phyloP scores from a whole-genome alignment of 306 rosid genomes.

The Inga leiocalycina region DNA sequence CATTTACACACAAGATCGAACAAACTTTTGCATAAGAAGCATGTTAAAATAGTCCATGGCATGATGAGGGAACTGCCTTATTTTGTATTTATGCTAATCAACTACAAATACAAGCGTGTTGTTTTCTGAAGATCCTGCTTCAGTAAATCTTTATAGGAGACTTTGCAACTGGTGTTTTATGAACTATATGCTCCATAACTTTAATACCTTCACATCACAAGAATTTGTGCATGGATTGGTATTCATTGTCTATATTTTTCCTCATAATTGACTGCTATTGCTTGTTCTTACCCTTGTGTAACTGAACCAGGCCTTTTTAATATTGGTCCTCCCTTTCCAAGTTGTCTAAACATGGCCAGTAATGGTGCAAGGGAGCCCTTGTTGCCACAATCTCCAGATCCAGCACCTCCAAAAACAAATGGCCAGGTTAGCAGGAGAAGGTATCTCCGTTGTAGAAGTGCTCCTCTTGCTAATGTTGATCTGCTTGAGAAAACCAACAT shows the following conservation, averaged over 20 bases:
- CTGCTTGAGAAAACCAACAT: slow-evolving; percentile 12
- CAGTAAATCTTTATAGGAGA: not conserved
- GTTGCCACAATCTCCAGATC: slow-evolving; percentile 28
- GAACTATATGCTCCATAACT: not conserved
- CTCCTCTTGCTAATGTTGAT: slow-evolving; percentile 42
- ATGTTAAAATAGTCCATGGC: not conserved
- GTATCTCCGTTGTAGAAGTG: slow-evolving; percentile 54
- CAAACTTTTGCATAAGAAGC: not conserved
- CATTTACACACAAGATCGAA: not conserved
- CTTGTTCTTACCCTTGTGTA: slow-evolving; percentile 22
- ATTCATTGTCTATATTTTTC: slow-evolving; percentile 4
- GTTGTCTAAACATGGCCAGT: slow-evolving; percentile 49
- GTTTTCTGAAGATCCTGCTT: not conserved
- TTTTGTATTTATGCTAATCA: slow-evolving; percentile 5
- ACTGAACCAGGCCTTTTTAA: slow-evolving; percentile 36
- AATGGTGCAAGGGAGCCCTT: slow-evolving; percentile 47
- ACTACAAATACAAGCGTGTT: slow-evolving; percentile 1
- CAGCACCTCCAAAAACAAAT: slow-evolving; percentile 31
- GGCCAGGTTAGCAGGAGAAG: slow-evolving; percentile 42
- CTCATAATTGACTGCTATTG: slow-evolving; percentile 18
- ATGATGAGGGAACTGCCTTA: not conserved
- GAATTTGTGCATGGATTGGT: not conserved
- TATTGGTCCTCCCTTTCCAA: slow-evolving; percentile 28
- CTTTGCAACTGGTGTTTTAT: not conserved
- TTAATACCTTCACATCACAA: not conserved